A percentile compares a stretch with the other conserved stretches of the same genome.
Evolutionary conservation across 805 yeast genomes (phyloP).

Genomic region (Candida ipomoeae): DNA sequence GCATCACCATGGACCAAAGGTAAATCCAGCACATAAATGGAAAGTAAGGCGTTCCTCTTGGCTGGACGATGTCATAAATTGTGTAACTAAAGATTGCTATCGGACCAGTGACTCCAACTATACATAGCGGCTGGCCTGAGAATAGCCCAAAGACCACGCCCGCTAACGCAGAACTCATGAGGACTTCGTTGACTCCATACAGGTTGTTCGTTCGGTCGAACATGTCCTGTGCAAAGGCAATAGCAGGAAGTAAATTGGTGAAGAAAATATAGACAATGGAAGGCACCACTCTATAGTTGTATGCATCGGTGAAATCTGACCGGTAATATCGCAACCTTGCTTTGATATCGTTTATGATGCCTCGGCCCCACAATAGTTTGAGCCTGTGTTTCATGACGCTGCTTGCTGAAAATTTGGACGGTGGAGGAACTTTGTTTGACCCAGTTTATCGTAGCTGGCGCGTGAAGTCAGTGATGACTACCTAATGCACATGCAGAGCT

Average conservation of each 20-base stretch:
- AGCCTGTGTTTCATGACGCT: not conserved
- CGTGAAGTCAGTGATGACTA: not conserved
- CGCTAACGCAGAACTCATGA: conserved; percentile 79
- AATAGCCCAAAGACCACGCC: conserved; percentile 85
- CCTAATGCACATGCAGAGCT: not conserved
- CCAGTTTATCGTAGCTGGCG: not conserved
- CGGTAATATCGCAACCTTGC: conserved; percentile 60
- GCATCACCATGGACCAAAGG: conserved; percentile 85
- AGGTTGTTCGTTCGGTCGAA: conserved; percentile 83
- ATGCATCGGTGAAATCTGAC: conserved; percentile 80
- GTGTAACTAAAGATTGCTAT: conserved; percentile 89
- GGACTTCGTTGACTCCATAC: conserved; percentile 89
- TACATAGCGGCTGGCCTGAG: conserved; percentile 88
- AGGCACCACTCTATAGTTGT: conserved; percentile 84
- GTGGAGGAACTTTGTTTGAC: not conserved
- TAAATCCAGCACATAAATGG: conserved; percentile 96
- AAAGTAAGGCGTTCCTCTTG: conserved; percentile 58
- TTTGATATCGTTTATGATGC: conserved; percentile 50
- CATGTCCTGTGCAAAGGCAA: conserved; percentile 97
- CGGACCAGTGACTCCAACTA: conserved; percentile 98
- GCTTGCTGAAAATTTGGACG: not conserved
- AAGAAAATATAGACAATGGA: conserved; percentile 78
- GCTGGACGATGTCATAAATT: conserved; percentile 64
- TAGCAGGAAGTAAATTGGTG: conserved; percentile 86
- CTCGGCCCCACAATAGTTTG: conserved; percentile 33